These are phyloP conservation scores for Dissophora globulifera DNA, from an alignment of 192 early-diverging fungal genomes.

Conservation along the genomic window DNA sequence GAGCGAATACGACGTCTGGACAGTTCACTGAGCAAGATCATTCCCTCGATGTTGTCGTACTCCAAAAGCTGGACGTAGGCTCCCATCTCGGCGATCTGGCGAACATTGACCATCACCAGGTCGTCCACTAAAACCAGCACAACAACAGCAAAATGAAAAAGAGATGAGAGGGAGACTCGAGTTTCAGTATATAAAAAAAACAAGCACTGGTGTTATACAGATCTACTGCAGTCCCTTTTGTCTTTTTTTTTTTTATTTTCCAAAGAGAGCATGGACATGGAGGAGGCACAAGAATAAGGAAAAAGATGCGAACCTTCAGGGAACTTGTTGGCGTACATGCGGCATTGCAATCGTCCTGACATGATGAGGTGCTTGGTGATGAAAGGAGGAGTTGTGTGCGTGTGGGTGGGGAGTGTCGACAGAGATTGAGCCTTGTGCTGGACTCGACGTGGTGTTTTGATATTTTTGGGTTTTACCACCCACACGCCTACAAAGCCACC, in stretches of 20 bases:
- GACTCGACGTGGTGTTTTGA: no score
- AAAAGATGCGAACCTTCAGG: slow-evolving; percentile 69
- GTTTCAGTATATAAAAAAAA: no score
- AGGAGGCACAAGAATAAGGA: background rate
- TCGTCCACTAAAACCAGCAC: no score
- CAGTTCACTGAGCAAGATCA: slow-evolving; percentile 95
- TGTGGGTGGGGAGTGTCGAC: no score
- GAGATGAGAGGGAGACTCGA: no score
- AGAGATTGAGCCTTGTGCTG: no score
- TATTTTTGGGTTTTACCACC: background rate
- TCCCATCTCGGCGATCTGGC: slow-evolving; percentile 94
- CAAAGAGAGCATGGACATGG: no score
- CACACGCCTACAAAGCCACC: background rate
- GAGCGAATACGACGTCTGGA: slow-evolving; percentile 95
- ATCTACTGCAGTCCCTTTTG: no score
- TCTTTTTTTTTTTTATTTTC: background rate
- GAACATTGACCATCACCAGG: slow-evolving; percentile 97
- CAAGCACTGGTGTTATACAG: no score
- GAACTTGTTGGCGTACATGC: slow-evolving; percentile 94
- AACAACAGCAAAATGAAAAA: no score
- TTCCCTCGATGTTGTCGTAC: slow-evolving; percentile 98
- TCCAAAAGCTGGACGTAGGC: slow-evolving; percentile 96
- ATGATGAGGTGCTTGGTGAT: no score
- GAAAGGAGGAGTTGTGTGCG: no score
- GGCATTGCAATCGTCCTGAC: slow-evolving; percentile 71